These are phyloP conservation scores for Wallacemonas sp. DNA, from an alignment of 208 protist species.

Conservation along the genomic window DNA sequence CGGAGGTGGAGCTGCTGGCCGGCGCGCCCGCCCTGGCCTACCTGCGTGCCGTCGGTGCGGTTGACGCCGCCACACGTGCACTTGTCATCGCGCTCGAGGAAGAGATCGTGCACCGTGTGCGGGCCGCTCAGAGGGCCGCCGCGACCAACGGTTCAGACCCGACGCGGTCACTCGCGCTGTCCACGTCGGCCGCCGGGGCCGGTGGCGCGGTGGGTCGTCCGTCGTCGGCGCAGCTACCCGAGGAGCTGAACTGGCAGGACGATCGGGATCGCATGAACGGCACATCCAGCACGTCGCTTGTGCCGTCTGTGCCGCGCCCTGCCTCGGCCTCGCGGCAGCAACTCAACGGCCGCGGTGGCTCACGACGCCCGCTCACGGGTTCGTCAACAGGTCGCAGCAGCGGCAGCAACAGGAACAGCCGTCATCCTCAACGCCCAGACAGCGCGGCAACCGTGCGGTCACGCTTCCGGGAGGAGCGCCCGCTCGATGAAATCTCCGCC, in stretches of 20 bases:
- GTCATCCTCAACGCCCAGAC: not conserved
- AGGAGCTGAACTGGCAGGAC: constrained; percentile 8
- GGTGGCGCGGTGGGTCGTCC: not conserved
- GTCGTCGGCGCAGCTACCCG: not conserved
- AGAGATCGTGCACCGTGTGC: constrained; percentile 18
- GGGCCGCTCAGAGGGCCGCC: not conserved
- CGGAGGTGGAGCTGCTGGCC: constrained; percentile 31
- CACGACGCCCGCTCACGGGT: not conserved
- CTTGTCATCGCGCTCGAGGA: constrained; percentile 26
- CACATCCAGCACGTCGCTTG: not conserved
- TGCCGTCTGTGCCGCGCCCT: not conserved
- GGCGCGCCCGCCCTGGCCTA: constrained; percentile 39
- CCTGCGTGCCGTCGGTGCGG: constrained; percentile 45
- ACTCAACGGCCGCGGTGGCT: too few relatives aligned
- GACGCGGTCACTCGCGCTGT: too few relatives aligned
- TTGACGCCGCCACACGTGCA: constrained; percentile 32
- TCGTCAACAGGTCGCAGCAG: not conserved
- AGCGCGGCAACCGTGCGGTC: constrained; percentile 23
- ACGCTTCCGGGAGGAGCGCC: constrained; percentile 36
- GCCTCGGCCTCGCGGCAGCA: not conserved
- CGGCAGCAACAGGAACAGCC: too few relatives aligned
- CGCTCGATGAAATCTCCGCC: constrained; percentile 64
- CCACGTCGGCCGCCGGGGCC: not conserved
- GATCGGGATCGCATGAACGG: not conserved
- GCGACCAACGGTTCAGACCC: too few relatives aligned